Percentiles rank a stretch among this genome's conserved stretches.
Evolutionary conservation across 352 stramenopile genomes (phyloP).

Genomic region (Pythium brachiatum): DNA sequence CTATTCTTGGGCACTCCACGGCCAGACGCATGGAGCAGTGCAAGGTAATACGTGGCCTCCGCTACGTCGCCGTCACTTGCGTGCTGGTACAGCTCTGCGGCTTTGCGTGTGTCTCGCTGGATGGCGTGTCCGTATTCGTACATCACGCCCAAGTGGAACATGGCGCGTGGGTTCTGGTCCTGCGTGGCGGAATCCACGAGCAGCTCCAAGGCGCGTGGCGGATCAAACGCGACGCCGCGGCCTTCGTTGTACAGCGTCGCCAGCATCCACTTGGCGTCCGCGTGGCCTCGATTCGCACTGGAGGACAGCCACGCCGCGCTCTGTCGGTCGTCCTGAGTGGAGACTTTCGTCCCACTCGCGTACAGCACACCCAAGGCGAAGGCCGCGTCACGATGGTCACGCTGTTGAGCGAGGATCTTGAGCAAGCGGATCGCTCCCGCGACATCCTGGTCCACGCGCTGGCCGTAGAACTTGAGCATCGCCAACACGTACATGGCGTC

Average conservation of each 20-base stretch:
- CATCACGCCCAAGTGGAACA: slow-evolving; percentile 29
- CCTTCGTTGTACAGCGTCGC: slow-evolving; percentile 22
- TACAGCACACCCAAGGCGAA: slow-evolving; percentile 29
- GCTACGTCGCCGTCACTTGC: slow-evolving; percentile 27
- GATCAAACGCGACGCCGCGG: slow-evolving; percentile 16
- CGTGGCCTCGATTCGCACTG: slow-evolving; percentile 23
- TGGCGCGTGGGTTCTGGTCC: slow-evolving; percentile 8
- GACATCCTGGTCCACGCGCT: slow-evolving; percentile 21
- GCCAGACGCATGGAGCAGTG: slow-evolving; percentile 40
- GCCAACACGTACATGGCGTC: slow-evolving; percentile 31
- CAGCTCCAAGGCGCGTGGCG: slow-evolving; percentile 8
- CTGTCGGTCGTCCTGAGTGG: slow-evolving; percentile 14
- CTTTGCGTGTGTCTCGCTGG: slow-evolving; percentile 5
- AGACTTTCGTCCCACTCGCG: not conserved
- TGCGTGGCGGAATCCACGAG: slow-evolving; percentile 11
- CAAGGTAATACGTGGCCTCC: slow-evolving; percentile 58
- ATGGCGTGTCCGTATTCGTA: slow-evolving; percentile 28
- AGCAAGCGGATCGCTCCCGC: slow-evolving; percentile 19
- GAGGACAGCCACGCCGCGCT: slow-evolving; percentile 14
- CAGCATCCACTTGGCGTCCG: slow-evolving; percentile 29
- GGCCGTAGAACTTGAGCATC: slow-evolving; percentile 31
- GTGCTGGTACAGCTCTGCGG: slow-evolving; percentile 20
- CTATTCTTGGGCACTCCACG: slow-evolving; percentile 44
- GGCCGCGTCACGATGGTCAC: slow-evolving; percentile 22
- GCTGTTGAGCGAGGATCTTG: slow-evolving; percentile 11